A percentile compares a stretch with the other conserved stretches of the same genome.
phyloP scores from a whole-genome alignment of 2,329 filamentous ascomycete species.

The Fusarium sp. region DNA sequence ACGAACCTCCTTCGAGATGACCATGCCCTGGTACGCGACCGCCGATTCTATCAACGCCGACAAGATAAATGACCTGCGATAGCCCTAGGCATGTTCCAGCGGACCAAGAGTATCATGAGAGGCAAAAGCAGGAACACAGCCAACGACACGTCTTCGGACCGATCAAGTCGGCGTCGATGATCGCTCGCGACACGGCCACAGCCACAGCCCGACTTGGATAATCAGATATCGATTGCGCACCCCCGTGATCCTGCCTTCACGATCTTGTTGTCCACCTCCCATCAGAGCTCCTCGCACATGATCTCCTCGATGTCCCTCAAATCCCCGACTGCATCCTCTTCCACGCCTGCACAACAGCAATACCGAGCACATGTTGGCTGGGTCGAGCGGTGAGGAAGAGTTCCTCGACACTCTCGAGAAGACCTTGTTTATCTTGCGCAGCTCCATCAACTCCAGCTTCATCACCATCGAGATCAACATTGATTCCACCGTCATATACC shows the following conservation, averaged over 20 bases:
- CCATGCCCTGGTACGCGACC: too few relatives aligned
- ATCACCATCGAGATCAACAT: neutral
- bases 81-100: too few relatives aligned
- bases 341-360: neutral
- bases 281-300: neutral
- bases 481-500: too few relatives aligned
- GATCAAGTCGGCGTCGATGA: neutral
- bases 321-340: neutral
- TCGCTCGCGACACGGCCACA: neutral
- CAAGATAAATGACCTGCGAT: too few relatives aligned
- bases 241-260: too few relatives aligned
- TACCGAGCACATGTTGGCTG: neutral
- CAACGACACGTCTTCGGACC: neutral
- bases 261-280: neutral
- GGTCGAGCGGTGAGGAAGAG: accelerated
- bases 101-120: neutral
- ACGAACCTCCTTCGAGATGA: neutral
- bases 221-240: too few relatives aligned
- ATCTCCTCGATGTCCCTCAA: neutral
- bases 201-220: too few relatives aligned
- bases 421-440: neutral
- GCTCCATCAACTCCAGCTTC: neutral
- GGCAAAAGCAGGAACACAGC: neutral
- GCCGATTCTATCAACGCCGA: neutral
- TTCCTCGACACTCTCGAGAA: neutral